Evolutionary conservation across 768 basidiomycete genomes (phyloP).

Genomic region (Lactifluus hygrophoroides): DNA sequence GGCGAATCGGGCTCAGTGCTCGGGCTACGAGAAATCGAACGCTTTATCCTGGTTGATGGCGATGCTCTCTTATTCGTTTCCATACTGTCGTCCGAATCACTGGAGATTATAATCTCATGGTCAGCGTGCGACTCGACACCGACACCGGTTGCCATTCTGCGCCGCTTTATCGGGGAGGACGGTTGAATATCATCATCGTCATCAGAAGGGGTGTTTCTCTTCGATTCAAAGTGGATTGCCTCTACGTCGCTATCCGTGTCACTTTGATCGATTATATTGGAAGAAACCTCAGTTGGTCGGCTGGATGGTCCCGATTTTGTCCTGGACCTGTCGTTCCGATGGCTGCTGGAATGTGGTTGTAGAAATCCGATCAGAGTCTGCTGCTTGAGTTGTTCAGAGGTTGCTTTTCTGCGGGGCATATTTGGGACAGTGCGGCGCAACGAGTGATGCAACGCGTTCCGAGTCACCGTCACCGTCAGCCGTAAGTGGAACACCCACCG

Average conservation of each 20-base stretch:
- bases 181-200: conserved; percentile 23
- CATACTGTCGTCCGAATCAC: conserved; percentile 4
- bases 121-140: background rate
- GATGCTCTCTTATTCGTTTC: background rate
- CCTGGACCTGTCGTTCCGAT: background rate
- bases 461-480: background rate
- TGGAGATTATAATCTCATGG: background rate
- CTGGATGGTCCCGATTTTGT: background rate
- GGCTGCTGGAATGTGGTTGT: background rate
- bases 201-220: conserved; percentile 16
- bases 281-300: background rate
- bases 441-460: background rate
- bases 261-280: background rate
- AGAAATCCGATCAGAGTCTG: conserved; percentile 5
- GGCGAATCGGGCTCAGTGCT: conserved; percentile 30
- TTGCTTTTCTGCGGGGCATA: conserved; percentile 7
- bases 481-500: background rate
- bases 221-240: conserved; percentile 43
- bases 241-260: conserved; percentile 34
- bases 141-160: conserved; percentile 18
- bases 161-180: conserved; percentile 21
- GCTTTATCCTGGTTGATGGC: background rate
- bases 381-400: background rate
- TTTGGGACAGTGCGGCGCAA: background rate
- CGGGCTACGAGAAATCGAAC: conserved; percentile 22